These are phyloP conservation scores for Fraxinus sp. DNA, from an alignment of 305 asterid species.

Conservation along the genomic window DNA sequence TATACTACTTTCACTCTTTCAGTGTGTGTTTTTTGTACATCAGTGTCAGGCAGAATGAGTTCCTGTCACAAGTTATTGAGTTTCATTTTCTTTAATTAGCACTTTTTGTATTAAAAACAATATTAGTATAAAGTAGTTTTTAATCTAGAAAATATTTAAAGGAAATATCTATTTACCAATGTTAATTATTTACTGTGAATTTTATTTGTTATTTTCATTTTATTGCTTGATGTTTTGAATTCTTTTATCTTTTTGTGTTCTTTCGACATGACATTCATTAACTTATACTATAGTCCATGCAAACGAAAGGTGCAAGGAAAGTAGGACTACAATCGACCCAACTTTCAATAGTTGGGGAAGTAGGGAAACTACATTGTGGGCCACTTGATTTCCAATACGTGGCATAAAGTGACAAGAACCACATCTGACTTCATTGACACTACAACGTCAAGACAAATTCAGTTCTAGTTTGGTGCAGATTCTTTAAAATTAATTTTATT, in stretches of 20 bases:
- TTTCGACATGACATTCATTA: background rate
- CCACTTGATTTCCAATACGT: background rate
- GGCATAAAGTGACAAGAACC: background rate
- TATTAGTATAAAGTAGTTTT: background rate
- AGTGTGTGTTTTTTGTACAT: background rate
- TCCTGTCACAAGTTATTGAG: background rate
- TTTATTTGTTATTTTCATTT: background rate
- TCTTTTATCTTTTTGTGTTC: background rate
- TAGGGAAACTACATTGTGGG: background rate
- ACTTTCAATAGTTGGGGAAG: background rate
- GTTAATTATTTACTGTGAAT: background rate
- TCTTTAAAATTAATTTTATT: no score
- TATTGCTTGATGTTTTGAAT: background rate
- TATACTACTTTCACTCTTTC: background rate
- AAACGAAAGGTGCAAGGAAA: background rate
- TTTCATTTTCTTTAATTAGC: background rate
- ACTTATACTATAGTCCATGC: background rate
- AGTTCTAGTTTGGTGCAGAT: no score
- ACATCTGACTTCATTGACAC: background rate
- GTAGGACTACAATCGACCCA: background rate
- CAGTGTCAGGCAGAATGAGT: constrained; percentile 1
- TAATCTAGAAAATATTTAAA: background rate
- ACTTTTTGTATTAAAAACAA: background rate
- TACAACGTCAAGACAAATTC: background rate
- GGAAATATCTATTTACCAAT: background rate